phyloP scores from a whole-genome alignment of 2,329 filamentous ascomycete genomes.

The Beauveria brongniartii region DNA sequence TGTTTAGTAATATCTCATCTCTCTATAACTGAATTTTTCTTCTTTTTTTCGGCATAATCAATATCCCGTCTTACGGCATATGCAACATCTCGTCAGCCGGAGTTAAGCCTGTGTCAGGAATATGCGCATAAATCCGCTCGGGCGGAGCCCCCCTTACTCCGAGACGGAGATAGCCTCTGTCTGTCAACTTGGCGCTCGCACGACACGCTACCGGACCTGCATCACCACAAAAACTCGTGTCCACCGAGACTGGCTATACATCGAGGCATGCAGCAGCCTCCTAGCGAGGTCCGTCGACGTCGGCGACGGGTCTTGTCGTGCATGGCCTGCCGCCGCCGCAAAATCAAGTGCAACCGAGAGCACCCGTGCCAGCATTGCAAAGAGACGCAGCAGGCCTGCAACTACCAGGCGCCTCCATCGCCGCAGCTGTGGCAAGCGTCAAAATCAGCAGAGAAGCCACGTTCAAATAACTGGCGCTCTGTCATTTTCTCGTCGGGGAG shows the following conservation, averaged over 20 bases:
- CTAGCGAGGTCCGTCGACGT: neutral
- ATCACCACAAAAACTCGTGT: neutral
- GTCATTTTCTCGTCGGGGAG: neutral
- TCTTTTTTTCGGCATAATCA: neutral
- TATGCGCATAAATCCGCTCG: conserved; percentile 1
- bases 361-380: conserved; percentile 32
- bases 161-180: conserved; percentile 9
- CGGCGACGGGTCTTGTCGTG: conserved; percentile 23
- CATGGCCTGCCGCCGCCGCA: conserved; percentile 34
- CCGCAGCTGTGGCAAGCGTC: conserved; percentile 3
- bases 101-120: neutral
- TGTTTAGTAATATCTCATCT: too few relatives aligned
- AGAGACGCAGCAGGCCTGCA: conserved; percentile 23
- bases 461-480: conserved; percentile 3
- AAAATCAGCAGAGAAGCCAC: neutral
- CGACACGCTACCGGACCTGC: neutral
- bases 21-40: too few relatives aligned
- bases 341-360: conserved; percentile 37
- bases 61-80: neutral
- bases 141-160: conserved; percentile 1
- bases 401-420: conserved; percentile 17
- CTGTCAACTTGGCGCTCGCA: neutral
- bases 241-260: neutral
- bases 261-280: conserved; percentile 1
- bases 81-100: neutral